phyloP scores from a whole-genome alignment of 345 rosid species.

The Hevea brasiliensis region DNA sequence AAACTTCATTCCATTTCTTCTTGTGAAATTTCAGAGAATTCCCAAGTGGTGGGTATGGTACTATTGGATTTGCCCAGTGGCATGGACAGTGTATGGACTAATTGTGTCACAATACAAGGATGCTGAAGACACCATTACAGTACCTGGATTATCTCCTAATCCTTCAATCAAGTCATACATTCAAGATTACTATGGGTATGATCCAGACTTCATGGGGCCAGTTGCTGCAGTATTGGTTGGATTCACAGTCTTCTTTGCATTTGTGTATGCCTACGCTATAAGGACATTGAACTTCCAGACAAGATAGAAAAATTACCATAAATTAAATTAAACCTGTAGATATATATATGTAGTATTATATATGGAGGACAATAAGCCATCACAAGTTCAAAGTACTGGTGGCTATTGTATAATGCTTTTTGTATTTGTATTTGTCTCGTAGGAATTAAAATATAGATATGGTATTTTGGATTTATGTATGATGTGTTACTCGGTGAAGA shows the following conservation, averaged over 20 bases:
- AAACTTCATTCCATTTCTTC: not conserved
- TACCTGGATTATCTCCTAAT: not conserved
- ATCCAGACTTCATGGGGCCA: constrained; percentile 19
- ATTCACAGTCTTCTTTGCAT: constrained; percentile 26
- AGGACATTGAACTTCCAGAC: constrained; percentile 32
- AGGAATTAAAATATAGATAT: too few relatives aligned
- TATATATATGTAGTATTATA: too few relatives aligned
- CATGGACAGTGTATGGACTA: constrained; percentile 37
- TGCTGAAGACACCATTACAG: constrained; percentile 11
- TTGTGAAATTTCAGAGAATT: constrained; percentile 20
- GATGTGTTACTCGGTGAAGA: too few relatives aligned
- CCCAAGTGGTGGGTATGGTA: constrained; percentile 43
- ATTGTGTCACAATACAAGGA: constrained; percentile 27
- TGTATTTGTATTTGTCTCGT: too few relatives aligned
- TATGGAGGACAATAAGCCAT: not conserved
- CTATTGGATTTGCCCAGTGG: constrained; percentile 32
- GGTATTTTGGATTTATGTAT: too few relatives aligned
- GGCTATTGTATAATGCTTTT: too few relatives aligned
- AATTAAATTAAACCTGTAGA: too few relatives aligned
- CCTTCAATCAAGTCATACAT: constrained; percentile 19
- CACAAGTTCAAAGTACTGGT: not conserved
- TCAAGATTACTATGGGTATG: constrained; percentile 30
- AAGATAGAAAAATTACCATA: constrained; percentile 3
- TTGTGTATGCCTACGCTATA: constrained; percentile 26
- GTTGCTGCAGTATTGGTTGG: constrained; percentile 23